Base-by-base conservation (phyloP, 495 filamentous ascomycete species). In the Daldinia bambusicola region DNA sequence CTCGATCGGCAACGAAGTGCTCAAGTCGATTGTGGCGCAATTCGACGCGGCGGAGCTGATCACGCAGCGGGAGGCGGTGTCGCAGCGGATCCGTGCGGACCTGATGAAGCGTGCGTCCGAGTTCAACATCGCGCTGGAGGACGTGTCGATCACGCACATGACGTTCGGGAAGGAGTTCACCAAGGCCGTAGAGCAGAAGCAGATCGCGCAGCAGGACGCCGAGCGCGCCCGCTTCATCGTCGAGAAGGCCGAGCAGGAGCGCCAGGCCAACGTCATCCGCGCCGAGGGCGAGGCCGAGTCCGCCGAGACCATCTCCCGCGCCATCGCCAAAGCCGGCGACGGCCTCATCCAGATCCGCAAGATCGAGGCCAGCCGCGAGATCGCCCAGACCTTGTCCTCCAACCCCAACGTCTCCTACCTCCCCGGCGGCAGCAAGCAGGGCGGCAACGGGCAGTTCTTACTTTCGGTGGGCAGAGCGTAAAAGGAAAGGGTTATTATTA, bases 131-230 rank as follows among this genome's bases (percentile, higher is more conserved):
- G 92, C 92, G 36, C 92, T 99, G 45, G 95, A 99, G 81, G 95
- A 99, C 76, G 95, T 99, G 64, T 96, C 92, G 74, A 99, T 99
- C 85, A 99, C 95, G 45, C 95, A 99, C 89, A 98, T 99, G 95
- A 98, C 95, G 61, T 99, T 99, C 81, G 95, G 95, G 63, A 94
- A 93, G 84, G 95, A 99, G 84, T 99, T 99, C 89, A 99, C 95
- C 65, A 89, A 89, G 70, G 95, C 95, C 67, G 95, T 99, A 75
- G 95, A 99, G 84, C 96, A 99, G 87, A 99, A 99, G 88, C 95
- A 99, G 86, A 99, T 99, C 80, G 95, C 95, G 30, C 95, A 99
- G 84, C 95, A 99, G 82, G 95, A 99, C 78, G 95, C 95, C 65
- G 95, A 99, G 86, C 87, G 95, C 60, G 94, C 95, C 30, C 86